phyloP scores from a whole-genome alignment of 2,329 filamentous ascomycete genomes.

The Epichloe glyceriae region DNA sequence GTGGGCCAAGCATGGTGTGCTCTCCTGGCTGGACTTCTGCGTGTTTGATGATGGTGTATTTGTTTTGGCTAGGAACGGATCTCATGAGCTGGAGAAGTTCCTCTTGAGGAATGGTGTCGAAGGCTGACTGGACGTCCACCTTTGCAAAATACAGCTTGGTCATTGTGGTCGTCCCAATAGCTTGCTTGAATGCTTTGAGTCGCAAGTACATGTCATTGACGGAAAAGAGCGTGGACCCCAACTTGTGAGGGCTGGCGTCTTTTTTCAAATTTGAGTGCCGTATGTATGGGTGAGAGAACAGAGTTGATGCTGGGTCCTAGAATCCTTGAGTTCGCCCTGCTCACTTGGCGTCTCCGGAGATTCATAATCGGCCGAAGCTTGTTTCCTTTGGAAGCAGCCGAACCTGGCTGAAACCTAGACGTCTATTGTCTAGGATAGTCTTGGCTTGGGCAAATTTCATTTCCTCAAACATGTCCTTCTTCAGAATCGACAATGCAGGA shows the following conservation, averaged over 20 bases:
- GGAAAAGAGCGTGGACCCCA: conserved; percentile 75
- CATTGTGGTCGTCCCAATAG: conserved; percentile 24
- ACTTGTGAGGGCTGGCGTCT: conserved; percentile 36
- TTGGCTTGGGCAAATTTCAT: conserved; percentile 45
- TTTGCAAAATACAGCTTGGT: conserved; percentile 71
- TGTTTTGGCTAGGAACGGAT: conserved; percentile 39
- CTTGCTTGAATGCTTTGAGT: conserved; percentile 54
- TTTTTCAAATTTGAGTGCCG: conserved; percentile 70
- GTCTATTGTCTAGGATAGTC: conserved; percentile 44
- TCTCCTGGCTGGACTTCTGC: conserved; percentile 50
- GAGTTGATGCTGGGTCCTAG: conserved; percentile 30
- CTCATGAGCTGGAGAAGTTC: conserved; percentile 55
- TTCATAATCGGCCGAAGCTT: conserved; percentile 82
- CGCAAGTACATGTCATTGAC: conserved; percentile 66
- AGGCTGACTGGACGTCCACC: conserved; percentile 81
- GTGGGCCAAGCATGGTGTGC: conserved; percentile 10
- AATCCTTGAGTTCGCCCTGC: conserved; percentile 50
- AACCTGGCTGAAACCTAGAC: conserved; percentile 65
- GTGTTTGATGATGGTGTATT: conserved; percentile 63
- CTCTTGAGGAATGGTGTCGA: conserved; percentile 85
- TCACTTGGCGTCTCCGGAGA: conserved; percentile 51
- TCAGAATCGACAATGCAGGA: conserved; percentile 56
- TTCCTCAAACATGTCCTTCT: conserved; percentile 65
- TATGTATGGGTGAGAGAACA: conserved; percentile 59
- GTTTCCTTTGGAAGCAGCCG: conserved; percentile 64